These are phyloP conservation scores for Yueomyces sp. DNA, from an alignment of 805 yeast genomes.

Conservation along the genomic window DNA sequence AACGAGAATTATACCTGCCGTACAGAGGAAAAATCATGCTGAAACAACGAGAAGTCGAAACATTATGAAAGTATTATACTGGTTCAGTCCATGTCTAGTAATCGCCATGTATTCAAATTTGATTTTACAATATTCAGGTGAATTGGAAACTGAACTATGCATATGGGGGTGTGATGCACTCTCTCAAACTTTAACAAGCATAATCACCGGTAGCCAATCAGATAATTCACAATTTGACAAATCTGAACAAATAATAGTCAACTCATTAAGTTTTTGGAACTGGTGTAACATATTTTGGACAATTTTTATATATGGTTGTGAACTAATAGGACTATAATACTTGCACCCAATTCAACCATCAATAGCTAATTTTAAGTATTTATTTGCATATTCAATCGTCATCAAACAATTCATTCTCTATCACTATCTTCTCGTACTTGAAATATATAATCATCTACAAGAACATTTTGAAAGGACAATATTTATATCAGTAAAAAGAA, in stretches of 20 bases:
- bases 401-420: no score
- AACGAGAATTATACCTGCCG: slow-evolving; percentile 80
- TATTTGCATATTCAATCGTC: no score
- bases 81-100: slow-evolving; percentile 86
- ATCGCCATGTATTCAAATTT: slow-evolving; percentile 92
- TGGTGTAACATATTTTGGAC: slow-evolving; percentile 87
- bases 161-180: slow-evolving; percentile 37
- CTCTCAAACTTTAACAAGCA: background rate
- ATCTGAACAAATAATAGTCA: slow-evolving; percentile 22
- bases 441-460: no score
- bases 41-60: slow-evolving; percentile 11
- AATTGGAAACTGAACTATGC: slow-evolving; percentile 47
- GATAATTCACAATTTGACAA: background rate
- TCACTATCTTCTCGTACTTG: no score
- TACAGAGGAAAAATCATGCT: slow-evolving; percentile 27
- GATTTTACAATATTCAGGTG: slow-evolving; percentile 78
- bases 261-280: slow-evolving; percentile 95
- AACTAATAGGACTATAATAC: slow-evolving; percentile 31
- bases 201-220: background rate
- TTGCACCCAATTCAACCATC: no score
- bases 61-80: slow-evolving; percentile 47
- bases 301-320: slow-evolving; percentile 65
- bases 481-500: no score
- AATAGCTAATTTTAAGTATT: no score
- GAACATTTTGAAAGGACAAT: no score